Evolutionary conservation across 164 flowering plant species (phyloP).

Genomic region (Vitis rotundifolia): DNA sequence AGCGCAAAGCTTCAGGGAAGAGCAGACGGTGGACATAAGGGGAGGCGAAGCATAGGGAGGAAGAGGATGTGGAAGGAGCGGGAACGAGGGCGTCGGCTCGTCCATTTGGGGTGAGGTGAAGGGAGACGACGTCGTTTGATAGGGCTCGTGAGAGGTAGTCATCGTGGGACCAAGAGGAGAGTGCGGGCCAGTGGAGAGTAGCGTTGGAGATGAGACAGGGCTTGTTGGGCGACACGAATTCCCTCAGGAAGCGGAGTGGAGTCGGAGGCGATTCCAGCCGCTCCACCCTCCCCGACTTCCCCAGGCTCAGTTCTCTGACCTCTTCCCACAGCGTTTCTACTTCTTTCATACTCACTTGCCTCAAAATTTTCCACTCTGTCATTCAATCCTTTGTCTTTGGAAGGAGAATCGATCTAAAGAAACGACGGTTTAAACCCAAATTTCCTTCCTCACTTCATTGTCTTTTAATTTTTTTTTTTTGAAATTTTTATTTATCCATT

Average conservation of each 20-base stretch:
- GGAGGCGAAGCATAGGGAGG: conserved; percentile 70
- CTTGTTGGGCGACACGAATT: conserved; percentile 69
- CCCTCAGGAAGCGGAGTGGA: conserved; percentile 71
- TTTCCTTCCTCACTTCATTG: too few relatives aligned
- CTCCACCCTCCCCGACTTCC: conserved; percentile 42
- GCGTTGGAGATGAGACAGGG: conserved; percentile 89
- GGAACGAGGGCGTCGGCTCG: conserved; percentile 31
- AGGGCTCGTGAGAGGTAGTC: conserved; percentile 48
- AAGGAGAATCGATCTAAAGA: too few relatives aligned
- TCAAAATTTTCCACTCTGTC: too few relatives aligned
- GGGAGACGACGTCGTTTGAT: conserved; percentile 41
- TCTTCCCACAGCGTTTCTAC: conserved; percentile 66
- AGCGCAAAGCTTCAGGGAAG: conserved; percentile 39
- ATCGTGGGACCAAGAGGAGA: conserved; percentile 47
- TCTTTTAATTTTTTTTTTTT: too few relatives aligned
- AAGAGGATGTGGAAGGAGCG: conserved; percentile 52
- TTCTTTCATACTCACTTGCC: conserved; percentile 5
- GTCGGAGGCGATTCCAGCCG: conserved; percentile 62
- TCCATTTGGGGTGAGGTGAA: conserved; percentile 37
- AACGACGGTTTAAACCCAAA: too few relatives aligned
- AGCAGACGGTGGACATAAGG: conserved; percentile 58
- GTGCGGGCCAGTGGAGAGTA: conserved; percentile 75
- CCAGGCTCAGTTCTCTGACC: conserved; percentile 77
- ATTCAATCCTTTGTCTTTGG: too few relatives aligned
- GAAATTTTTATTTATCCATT: too few relatives aligned